Evolutionary conservation across 495 filamentous ascomycete species (phyloP).

Genomic region (Talaromyces nanjingensis): DNA sequence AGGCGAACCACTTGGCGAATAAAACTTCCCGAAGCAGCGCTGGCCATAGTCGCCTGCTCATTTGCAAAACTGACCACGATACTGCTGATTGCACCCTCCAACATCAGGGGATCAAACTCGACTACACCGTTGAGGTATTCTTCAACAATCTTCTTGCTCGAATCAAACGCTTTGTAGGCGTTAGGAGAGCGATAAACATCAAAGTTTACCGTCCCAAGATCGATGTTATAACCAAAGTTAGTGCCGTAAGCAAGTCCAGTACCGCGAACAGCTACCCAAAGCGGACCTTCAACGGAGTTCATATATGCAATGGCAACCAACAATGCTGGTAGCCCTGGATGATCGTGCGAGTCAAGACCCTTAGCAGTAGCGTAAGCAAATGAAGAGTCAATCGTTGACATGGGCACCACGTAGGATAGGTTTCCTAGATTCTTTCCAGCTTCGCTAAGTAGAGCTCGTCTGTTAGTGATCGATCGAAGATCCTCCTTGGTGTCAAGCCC

Average conservation of each 20-base stretch:
- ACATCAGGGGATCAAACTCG: slow-evolving; percentile 67
- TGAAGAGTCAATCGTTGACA: slow-evolving; percentile 90
- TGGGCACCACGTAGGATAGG: slow-evolving; percentile 73
- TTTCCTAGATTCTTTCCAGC: slow-evolving; percentile 67
- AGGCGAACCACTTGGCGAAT: slow-evolving; percentile 70
- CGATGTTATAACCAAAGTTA: slow-evolving; percentile 63
- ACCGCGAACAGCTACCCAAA: slow-evolving; percentile 88
- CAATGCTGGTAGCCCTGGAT: slow-evolving; percentile 73
- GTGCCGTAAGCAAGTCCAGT: slow-evolving; percentile 88
- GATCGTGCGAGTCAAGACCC: slow-evolving; percentile 66
- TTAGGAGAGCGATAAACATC: slow-evolving; percentile 85
- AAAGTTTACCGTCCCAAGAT: slow-evolving; percentile 73
- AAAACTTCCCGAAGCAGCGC: slow-evolving; percentile 75
- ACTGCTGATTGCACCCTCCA: slow-evolving; percentile 85
- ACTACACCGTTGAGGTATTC: slow-evolving; percentile 53
- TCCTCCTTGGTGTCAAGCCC: slow-evolving; percentile 37
- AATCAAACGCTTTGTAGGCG: slow-evolving; percentile 76
- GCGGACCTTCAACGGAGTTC: slow-evolving; percentile 85
- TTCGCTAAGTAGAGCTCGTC: slow-evolving; percentile 57
- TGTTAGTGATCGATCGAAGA: slow-evolving; percentile 52
- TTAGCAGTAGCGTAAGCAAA: slow-evolving; percentile 69
- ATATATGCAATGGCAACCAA: slow-evolving; percentile 86
- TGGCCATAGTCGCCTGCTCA: slow-evolving; percentile 73
- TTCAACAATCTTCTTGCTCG: slow-evolving; percentile 66
- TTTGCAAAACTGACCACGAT: slow-evolving; percentile 81